Evolutionary conservation across 1,139 yeast species (phyloP).

Genomic region (Debaryomycetaceae sp.): DNA sequence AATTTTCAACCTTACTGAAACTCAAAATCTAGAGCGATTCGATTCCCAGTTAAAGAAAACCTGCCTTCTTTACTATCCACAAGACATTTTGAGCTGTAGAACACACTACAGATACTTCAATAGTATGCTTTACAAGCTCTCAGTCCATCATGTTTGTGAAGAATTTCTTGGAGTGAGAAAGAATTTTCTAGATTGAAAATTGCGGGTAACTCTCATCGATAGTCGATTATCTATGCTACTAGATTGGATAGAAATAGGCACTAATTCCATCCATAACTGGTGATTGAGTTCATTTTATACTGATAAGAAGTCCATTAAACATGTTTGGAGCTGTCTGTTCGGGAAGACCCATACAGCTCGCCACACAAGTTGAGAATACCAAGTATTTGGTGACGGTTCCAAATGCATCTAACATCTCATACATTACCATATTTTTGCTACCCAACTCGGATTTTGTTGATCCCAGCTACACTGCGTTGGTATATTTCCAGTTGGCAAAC

Average conservation of each 20-base stretch:
- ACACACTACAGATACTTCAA: conserved; percentile 4
- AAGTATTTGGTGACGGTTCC: conserved; percentile 61
- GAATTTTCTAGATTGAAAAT: conserved; percentile 4
- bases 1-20: conserved; percentile 10
- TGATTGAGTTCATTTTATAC: background rate
- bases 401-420: conserved; percentile 65
- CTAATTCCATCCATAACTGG: background rate
- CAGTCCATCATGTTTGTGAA: background rate
- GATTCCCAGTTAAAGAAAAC: conserved; percentile 7
- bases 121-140: background rate
- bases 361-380: conserved; percentile 59
- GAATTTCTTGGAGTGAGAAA: background rate
- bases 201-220: conserved; percentile 2
- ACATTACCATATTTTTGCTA: conserved; percentile 69
- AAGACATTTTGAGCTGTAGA: background rate
- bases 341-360: conserved; percentile 53
- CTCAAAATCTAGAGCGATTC: background rate
- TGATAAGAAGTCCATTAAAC: background rate
- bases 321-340: conserved; percentile 61
- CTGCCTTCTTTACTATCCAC: conserved; percentile 25
- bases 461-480: conserved; percentile 70
- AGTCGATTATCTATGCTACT: background rate
- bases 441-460: conserved; percentile 68
- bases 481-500: conserved; percentile 82
- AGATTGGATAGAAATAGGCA: too few relatives aligned